Percentiles rank a stretch among this genome's conserved stretches.
phyloP scores from a whole-genome alignment of 176 grass and related monocot species.

The Saccharum spontaneum region DNA sequence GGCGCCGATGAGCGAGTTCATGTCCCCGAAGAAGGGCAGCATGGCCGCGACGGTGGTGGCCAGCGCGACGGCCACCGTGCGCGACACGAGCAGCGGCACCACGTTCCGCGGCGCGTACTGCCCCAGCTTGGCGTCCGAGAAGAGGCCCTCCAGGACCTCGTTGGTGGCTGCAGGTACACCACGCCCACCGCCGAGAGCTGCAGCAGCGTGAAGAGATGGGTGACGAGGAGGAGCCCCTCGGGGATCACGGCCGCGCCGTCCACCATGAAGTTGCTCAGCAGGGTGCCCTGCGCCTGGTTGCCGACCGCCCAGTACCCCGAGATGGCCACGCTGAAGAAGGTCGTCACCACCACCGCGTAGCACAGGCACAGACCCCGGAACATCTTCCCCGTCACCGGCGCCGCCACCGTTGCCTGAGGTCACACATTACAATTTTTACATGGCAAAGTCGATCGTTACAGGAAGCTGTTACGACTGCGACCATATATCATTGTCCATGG shows the following conservation, averaged over 20 bases:
- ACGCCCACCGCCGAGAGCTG: constrained; percentile 77
- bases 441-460: neutral
- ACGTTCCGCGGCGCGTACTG: constrained; percentile 74
- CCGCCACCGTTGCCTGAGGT: constrained; percentile 64
- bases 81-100: constrained; percentile 53
- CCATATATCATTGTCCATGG: neutral
- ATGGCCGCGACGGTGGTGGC: constrained; percentile 81
- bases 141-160: constrained; percentile 75
- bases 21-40: constrained; percentile 94
- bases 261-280: constrained; percentile 76
- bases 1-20: constrained; percentile 85
- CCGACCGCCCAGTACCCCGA: constrained; percentile 96
- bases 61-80: constrained; percentile 49
- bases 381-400: constrained; percentile 93
- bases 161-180: constrained; percentile 96
- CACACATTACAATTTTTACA: neutral
- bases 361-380: constrained; percentile 84
- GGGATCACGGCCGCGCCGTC: constrained; percentile 60
- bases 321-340: constrained; percentile 94
- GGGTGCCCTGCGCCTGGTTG: constrained; percentile 54
- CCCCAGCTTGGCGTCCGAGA: constrained; percentile 53
- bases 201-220: constrained; percentile 72
- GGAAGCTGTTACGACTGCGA: neutral
- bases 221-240: constrained; percentile 58
- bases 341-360: constrained; percentile 66